Evolutionary conservation across 768 basidiomycete genomes (phyloP).

Genomic region (Boletus vinaceobasis): DNA sequence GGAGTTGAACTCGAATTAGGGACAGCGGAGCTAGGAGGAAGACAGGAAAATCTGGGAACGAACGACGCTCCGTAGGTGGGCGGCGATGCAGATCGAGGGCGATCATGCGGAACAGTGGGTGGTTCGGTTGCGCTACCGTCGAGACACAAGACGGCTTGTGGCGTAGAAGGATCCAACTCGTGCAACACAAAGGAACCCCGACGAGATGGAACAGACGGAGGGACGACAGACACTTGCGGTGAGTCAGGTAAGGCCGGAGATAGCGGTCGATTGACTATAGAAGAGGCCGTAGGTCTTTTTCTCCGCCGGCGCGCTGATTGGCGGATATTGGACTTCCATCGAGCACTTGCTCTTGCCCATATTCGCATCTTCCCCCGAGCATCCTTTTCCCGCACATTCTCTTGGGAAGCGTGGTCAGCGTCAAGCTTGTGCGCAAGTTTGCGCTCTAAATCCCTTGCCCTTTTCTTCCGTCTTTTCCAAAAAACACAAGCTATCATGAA

Average conservation of each 20-base stretch:
- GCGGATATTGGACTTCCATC: slow-evolving; percentile 66
- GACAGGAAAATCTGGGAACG: slow-evolving; percentile 11
- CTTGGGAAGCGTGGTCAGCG: slow-evolving; percentile 26
- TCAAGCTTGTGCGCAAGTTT: slow-evolving; percentile 30
- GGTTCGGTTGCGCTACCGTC: not conserved
- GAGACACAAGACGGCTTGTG: not conserved
- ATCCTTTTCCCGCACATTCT: slow-evolving; percentile 42
- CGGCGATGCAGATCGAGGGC: slow-evolving; percentile 31
- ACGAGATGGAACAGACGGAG: slow-evolving; percentile 21
- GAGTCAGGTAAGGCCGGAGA: slow-evolving; percentile 19
- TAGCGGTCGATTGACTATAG: slow-evolving; percentile 8
- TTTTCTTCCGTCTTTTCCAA: slow-evolving; percentile 47
- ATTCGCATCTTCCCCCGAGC: slow-evolving; percentile 50
- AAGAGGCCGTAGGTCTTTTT: slow-evolving; percentile 8
- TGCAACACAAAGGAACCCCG: slow-evolving; percentile 27
- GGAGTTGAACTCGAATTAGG: slow-evolving; percentile 5
- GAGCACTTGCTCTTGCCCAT: slow-evolving; percentile 62
- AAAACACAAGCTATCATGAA: slow-evolving; percentile 62
- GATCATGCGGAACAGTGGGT: not conserved
- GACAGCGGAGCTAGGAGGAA: slow-evolving; percentile 1
- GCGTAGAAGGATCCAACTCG: slow-evolving; percentile 3
- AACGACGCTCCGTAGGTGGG: slow-evolving; percentile 45
- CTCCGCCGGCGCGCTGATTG: slow-evolving; percentile 59
- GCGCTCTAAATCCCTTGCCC: slow-evolving; percentile 51
- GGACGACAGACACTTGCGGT: slow-evolving; percentile 2